A percentile compares a stretch with the other conserved stretches of the same genome.
phyloP scores from a whole-genome alignment of 495 filamentous ascomycete species.

The Penicillium soppii region DNA sequence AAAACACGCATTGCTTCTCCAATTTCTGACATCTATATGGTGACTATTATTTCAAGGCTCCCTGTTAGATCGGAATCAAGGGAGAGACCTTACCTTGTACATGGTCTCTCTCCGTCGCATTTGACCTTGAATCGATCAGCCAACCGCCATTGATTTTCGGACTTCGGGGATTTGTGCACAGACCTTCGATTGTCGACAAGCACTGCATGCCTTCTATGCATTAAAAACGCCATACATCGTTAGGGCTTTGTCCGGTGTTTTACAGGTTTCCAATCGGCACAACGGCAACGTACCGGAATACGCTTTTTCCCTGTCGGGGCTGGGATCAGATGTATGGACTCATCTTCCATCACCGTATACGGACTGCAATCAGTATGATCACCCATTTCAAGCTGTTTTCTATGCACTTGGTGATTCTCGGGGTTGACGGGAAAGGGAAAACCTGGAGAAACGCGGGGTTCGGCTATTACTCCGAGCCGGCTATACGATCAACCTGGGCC shows the following conservation, averaged over 20 bases:
- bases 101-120: constrained; percentile 41
- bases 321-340: constrained; percentile 25
- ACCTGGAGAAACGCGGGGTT: constrained; percentile 33
- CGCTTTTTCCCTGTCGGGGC: constrained; percentile 36
- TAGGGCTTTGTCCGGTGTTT: not conserved
- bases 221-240: not conserved
- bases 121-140: constrained; percentile 26
- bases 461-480: constrained; percentile 24
- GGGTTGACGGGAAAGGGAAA: constrained; percentile 12
- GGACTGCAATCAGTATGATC: not conserved
- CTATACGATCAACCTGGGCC: constrained; percentile 1
- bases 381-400: not conserved
- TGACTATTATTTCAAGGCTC: not conserved
- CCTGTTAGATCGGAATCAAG: not conserved
- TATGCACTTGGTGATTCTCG: not conserved
- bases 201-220: constrained; percentile 37
- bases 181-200: constrained; percentile 40
- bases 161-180: not conserved
- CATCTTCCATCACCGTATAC: constrained; percentile 20
- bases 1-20: constrained; percentile 38
- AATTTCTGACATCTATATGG: constrained; percentile 31
- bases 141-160: not conserved
- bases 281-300: constrained; percentile 30
- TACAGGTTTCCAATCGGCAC: not conserved
- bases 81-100: constrained; percentile 27